These are phyloP conservation scores for Candida koratica DNA, from an alignment of 805 yeast species.

Conservation along the genomic window DNA sequence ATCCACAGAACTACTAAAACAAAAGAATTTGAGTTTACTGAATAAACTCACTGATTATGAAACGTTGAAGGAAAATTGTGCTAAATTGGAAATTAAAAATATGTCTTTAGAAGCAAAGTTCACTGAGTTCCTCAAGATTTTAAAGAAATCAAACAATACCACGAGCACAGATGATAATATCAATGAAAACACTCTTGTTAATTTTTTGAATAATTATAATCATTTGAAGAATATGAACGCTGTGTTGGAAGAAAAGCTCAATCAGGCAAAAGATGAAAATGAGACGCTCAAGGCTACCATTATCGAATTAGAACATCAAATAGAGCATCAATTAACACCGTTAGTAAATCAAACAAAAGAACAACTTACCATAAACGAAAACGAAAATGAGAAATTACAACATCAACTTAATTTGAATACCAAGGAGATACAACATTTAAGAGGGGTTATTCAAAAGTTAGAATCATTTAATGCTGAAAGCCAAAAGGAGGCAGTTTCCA, in stretches of 20 bases:
- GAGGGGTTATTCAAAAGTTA: constrained; percentile 51
- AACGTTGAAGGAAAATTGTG: constrained; percentile 40
- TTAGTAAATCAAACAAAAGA: constrained; percentile 12
- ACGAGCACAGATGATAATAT: background rate
- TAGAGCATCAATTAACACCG: constrained; percentile 14
- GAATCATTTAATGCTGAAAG: constrained; percentile 27
- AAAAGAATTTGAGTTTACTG: constrained; percentile 46
- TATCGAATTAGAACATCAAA: constrained; percentile 13
- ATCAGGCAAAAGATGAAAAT: constrained; percentile 19
- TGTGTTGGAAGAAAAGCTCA: constrained; percentile 36
- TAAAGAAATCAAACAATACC: constrained; percentile 3
- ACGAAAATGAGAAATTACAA: constrained; percentile 37
- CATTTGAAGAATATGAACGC: constrained; percentile 27
- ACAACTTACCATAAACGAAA: constrained; percentile 15
- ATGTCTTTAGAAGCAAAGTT: constrained; percentile 44
- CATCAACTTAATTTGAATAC: constrained; percentile 50
- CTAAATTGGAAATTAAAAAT: constrained; percentile 49
- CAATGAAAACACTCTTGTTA: constrained; percentile 13
- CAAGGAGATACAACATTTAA: constrained; percentile 56
- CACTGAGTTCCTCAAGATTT: constrained; percentile 42
- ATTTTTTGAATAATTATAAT: constrained; percentile 10
- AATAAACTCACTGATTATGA: constrained; percentile 38
- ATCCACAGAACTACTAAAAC: constrained; percentile 50
- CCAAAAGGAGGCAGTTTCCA: constrained; percentile 23
- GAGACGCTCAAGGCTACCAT: constrained; percentile 17